Evolutionary conservation across 1,139 yeast species (phyloP).

Genomic region (Petasospora rhodanensis): DNA sequence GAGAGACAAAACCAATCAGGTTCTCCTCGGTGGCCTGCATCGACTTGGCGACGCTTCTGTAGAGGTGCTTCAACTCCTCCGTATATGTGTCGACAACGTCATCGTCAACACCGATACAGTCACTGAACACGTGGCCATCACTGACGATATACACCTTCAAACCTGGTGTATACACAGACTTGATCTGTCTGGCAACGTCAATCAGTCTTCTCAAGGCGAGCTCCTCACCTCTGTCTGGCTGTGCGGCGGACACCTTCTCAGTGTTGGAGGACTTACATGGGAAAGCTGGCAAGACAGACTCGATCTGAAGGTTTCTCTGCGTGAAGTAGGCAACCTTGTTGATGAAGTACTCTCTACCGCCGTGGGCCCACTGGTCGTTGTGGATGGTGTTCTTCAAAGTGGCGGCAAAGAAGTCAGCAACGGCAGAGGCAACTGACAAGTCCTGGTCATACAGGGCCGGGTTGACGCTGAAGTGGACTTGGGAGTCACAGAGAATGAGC

Average conservation of each 20-base stretch:
- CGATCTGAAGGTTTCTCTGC: conserved; percentile 41
- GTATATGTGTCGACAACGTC: conserved; percentile 46
- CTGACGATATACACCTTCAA: conserved; percentile 52
- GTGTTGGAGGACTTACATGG: conserved; percentile 59
- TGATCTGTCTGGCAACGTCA: conserved; percentile 29
- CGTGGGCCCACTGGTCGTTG: conserved; percentile 44
- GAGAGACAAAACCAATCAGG: conserved; percentile 34
- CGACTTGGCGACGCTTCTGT: conserved; percentile 29
- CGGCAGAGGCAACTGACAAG: conserved; percentile 23
- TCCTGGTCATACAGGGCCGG: conserved; percentile 16
- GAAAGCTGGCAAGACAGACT: conserved; percentile 59
- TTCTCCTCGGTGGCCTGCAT: conserved; percentile 25
- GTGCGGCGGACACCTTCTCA: conserved; percentile 45
- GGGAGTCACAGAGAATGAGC: conserved; percentile 29
- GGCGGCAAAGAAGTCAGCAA: conserved; percentile 37
- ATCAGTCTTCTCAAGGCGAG: conserved; percentile 34
- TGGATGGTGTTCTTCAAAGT: conserved; percentile 43
- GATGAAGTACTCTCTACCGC: conserved; percentile 41
- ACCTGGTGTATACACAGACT: conserved; percentile 49
- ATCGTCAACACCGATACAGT: conserved; percentile 55
- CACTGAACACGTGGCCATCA: conserved; percentile 65
- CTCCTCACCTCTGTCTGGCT: conserved; percentile 48
- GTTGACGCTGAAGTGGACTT: conserved; percentile 7
- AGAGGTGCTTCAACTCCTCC: conserved; percentile 38
- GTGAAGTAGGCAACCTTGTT: conserved; percentile 44